Evolutionary conservation across 345 rosid species (phyloP), one percentile per base, ranked within the genome.

Genomic region (Cardamine occulta): DNA sequence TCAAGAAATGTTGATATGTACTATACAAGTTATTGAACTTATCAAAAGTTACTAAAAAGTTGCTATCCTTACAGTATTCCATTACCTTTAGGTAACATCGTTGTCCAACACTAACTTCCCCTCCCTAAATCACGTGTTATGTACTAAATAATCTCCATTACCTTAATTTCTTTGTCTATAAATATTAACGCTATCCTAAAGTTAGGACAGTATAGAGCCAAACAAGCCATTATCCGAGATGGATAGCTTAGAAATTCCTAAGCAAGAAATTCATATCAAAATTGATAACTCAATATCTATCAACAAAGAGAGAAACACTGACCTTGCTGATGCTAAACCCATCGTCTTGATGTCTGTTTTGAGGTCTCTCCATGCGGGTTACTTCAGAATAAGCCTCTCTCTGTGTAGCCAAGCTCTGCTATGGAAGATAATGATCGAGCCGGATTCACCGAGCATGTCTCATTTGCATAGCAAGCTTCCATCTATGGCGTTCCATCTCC

Each of bases 351-450:
- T 63, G 78, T 76, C 80, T 18, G 31, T 76, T 39, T 40, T 85
- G 31, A 75, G 65, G 1, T 67, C 77, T 47, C 72, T 86, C 73
- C 85, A 86, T 23, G 90, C 88, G 1, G 88, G 90, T 12, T 82
- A 81, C 63, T 86, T 86, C 73, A 78, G 90, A 66, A 83, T 86
- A 74, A 80, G 84, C 55, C 84, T 86, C 26, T 86, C 90, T 17
- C 47, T 86, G 0, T 76, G 84, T 74, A 80, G 85, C 82, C 90
- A 86, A 66, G 84, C 88, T 57, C 51, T 85, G 19, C 57, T 86
- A 1, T 86, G 90, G 90, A 86, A 83, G 75, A 69, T 61, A 68
- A 83, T 31, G 86, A 80, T 53, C 73, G 73, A 74, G 14, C 57
- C 66, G 71, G 75, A 15, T 5, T 72, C 8, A 67, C 44, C 3